phyloP scores from a whole-genome alignment of 768 basidiomycete species.

The Macrolepiota fuliginosa region DNA sequence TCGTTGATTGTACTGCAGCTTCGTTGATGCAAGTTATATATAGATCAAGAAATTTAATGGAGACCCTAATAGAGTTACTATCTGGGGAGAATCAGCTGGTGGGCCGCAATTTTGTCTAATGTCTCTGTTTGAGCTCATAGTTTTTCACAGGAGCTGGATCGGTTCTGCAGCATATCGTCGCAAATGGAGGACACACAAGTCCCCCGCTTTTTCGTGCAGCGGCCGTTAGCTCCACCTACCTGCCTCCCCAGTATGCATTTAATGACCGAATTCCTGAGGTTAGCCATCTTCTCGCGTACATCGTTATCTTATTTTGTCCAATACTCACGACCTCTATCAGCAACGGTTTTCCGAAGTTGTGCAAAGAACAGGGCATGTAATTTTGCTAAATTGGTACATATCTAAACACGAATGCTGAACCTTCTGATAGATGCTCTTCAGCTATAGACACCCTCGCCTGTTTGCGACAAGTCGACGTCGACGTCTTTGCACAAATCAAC shows the following conservation, averaged over 20 bases:
- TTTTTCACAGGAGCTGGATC: slow-evolving; percentile 37
- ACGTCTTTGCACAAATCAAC: slow-evolving; percentile 32
- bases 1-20: background rate
- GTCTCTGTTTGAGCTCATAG: background rate
- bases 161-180: slow-evolving; percentile 46
- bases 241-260: slow-evolving; percentile 44
- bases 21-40: slow-evolving; percentile 13
- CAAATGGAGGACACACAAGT: slow-evolving; percentile 40
- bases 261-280: slow-evolving; percentile 40
- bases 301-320: background rate
- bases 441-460: slow-evolving; percentile 34
- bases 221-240: slow-evolving; percentile 41
- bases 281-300: background rate
- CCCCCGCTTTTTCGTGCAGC: slow-evolving; percentile 42
- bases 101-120: slow-evolving; percentile 24
- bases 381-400: background rate
- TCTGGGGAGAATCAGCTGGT: slow-evolving; percentile 22
- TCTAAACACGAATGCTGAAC: background rate
- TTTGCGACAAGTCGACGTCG: slow-evolving; percentile 33
- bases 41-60: slow-evolving; percentile 43
- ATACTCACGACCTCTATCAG: background rate
- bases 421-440: slow-evolving; percentile 29
- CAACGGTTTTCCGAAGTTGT: slow-evolving; percentile 21
- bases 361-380: slow-evolving; percentile 31
- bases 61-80: slow-evolving; percentile 36